Evolutionary conservation across 768 basidiomycete genomes (phyloP).

Genomic region (Rhodosporidiobolus sp.): DNA sequence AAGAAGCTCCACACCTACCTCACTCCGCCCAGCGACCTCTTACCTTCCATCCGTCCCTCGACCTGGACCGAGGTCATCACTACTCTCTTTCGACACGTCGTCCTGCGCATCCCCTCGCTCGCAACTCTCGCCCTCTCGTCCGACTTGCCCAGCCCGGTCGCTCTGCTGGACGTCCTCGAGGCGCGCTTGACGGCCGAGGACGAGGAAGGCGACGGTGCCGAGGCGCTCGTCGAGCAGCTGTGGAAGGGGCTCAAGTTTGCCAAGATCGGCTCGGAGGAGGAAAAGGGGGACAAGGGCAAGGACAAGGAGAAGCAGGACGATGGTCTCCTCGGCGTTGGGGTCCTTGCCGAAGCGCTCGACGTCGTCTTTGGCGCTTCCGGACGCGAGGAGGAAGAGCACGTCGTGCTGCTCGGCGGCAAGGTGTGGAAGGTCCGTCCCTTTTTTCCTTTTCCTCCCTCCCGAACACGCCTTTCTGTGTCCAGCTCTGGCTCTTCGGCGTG

Average conservation of each 20-base stretch:
- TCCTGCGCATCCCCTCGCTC: slow-evolving; percentile 22
- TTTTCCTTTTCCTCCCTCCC: too few relatives aligned
- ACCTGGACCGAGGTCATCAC: slow-evolving; percentile 22
- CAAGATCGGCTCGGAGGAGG: not conserved
- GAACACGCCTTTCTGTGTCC: too few relatives aligned
- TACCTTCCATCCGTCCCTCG: not conserved
- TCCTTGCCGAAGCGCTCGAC: slow-evolving; percentile 18
- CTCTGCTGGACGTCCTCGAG: not conserved
- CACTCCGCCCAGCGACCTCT: slow-evolving; percentile 16
- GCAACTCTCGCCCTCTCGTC: slow-evolving; percentile 23
- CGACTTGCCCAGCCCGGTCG: not conserved
- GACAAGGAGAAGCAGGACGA: not conserved
- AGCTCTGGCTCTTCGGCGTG: too few relatives aligned
- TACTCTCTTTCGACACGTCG: slow-evolving; percentile 31
- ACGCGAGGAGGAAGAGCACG: not conserved
- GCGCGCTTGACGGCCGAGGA: not conserved
- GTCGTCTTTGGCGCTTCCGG: slow-evolving; percentile 6
- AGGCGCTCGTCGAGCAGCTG: slow-evolving; percentile 3
- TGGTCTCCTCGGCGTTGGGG: slow-evolving; percentile 27
- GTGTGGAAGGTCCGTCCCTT: slow-evolving; percentile 11
- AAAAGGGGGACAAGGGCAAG: not conserved
- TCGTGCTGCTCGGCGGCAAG: slow-evolving; percentile 26
- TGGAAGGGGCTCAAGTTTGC: slow-evolving; percentile 38
- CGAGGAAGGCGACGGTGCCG: not conserved
- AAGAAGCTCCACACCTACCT: slow-evolving; percentile 19